Evolutionary conservation across 257 asterid genomes (phyloP).

Genomic region (Ehretia macrophylla): DNA sequence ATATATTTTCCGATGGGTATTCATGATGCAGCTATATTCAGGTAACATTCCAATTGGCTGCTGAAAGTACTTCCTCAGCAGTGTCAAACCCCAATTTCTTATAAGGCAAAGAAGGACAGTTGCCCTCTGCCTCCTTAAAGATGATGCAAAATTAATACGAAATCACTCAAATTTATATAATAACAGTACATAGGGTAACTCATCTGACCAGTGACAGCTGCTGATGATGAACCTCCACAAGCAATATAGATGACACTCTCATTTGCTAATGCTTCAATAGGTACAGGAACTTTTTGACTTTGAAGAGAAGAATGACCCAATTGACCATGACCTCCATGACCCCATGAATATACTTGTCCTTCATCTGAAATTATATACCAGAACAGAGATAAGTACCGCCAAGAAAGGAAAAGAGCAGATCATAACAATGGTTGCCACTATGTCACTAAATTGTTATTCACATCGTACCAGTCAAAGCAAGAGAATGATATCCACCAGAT

Average conservation of each 20-base stretch:
- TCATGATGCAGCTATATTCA: no score
- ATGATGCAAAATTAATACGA: no score
- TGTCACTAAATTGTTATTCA: neutral
- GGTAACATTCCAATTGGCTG: no score
- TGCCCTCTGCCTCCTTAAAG: no score
- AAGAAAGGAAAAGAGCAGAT: neutral
- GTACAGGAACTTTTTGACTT: conserved; percentile 62
- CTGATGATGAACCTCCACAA: conserved; percentile 93
- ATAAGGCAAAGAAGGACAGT: neutral
- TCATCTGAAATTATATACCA: conserved; percentile 44
- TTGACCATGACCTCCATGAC: conserved; percentile 94
- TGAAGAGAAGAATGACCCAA: conserved; percentile 81
- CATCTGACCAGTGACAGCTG: conserved; percentile 83
- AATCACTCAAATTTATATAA: neutral
- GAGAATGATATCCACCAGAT: conserved; percentile 96
- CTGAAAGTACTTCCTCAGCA: neutral
- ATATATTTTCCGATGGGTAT: no score
- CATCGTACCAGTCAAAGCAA: conserved; percentile 79
- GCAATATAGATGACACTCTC: conserved; percentile 71
- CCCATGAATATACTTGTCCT: conserved; percentile 96
- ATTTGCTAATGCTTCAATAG: conserved; percentile 64
- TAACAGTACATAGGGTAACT: conserved; percentile 4
- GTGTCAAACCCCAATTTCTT: neutral
- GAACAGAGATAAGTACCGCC: conserved; percentile 13
- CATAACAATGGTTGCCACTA: neutral